These are phyloP conservation scores for Trichosporon coremiiforme DNA, from an alignment of 1,284 basidiomycete genomes.

Conservation along the genomic window DNA sequence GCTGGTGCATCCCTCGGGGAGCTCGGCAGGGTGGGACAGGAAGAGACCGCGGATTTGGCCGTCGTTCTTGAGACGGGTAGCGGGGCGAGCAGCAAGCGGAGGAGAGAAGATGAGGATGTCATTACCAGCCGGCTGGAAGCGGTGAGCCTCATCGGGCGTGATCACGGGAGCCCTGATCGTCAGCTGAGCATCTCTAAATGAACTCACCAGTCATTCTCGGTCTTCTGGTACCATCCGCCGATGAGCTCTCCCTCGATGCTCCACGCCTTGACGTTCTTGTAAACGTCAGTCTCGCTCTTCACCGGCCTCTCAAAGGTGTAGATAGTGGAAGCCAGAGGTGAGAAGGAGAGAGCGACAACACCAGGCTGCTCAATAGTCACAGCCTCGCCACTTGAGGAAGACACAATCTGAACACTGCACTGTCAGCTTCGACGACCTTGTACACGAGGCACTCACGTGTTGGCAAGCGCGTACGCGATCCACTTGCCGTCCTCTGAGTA, in stretches of 20 bases:
- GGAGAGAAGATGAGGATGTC: constrained; percentile 82
- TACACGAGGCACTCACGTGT: constrained; percentile 61
- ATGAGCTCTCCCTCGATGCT: constrained; percentile 50
- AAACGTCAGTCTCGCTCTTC: constrained; percentile 54
- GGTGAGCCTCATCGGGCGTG: constrained; percentile 86
- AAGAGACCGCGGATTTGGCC: constrained; percentile 52
- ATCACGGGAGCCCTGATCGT: constrained; percentile 73
- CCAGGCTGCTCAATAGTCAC: constrained; percentile 61
- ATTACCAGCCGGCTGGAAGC: constrained; percentile 63
- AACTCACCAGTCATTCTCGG: constrained; percentile 52
- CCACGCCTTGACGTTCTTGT: constrained; percentile 56
- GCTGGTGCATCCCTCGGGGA: constrained; percentile 41
- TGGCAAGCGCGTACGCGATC: constrained; percentile 79
- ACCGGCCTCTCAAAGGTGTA: constrained; percentile 87
- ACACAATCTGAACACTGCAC: constrained; percentile 45
- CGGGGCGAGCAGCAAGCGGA: constrained; percentile 41
- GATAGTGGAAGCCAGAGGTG: constrained; percentile 86
- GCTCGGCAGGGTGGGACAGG: constrained; percentile 43
- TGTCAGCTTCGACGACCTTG: constrained; percentile 22
- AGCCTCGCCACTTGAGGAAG: constrained; percentile 39
- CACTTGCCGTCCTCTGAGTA: constrained; percentile 87
- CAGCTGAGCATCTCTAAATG: background rate
- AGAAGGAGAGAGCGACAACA: constrained; percentile 83
- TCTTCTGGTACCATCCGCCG: constrained; percentile 53
- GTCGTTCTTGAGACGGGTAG: constrained; percentile 48